These are phyloP conservation scores for Jamesozyma lodderae DNA, from an alignment of 805 yeast genomes.

Conservation along the genomic window DNA sequence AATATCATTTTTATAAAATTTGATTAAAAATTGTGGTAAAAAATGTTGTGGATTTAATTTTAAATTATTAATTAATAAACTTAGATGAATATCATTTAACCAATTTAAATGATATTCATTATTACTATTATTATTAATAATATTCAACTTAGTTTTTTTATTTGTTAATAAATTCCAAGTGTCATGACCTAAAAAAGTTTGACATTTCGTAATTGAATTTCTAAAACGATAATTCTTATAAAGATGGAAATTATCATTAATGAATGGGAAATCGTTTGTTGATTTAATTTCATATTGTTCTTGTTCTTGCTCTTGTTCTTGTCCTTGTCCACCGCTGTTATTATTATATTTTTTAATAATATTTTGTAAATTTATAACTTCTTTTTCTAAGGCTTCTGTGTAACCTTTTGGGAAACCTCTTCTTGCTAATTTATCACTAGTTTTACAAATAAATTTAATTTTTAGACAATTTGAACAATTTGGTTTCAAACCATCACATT, in stretches of 20 bases:
- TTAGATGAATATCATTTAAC: conserved; percentile 5
- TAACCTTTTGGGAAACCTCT: conserved; percentile 76
- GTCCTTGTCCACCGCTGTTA: too few relatives aligned
- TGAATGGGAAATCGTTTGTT: conserved; percentile 13
- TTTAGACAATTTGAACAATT: conserved; percentile 55
- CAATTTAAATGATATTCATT: background rate
- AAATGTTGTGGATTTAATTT: conserved; percentile 13
- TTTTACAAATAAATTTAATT: conserved; percentile 59
- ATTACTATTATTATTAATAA: background rate
- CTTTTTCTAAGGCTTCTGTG: conserved; percentile 63
- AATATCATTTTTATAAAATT: conserved; percentile 11
- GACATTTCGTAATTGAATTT: conserved; percentile 4
- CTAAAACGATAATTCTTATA: conserved; percentile 13
- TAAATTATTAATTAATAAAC: conserved; percentile 9
- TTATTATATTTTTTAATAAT: conserved; percentile 5
- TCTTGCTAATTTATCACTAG: conserved; percentile 64
- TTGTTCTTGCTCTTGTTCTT: background rate
- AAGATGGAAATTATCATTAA: conserved; percentile 23
- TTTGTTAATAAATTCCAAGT: conserved; percentile 17
- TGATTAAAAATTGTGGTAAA: conserved; percentile 17
- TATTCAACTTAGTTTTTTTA: background rate
- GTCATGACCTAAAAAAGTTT: conserved; percentile 18
- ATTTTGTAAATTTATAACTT: conserved; percentile 51
- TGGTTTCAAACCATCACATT: conserved; percentile 48
- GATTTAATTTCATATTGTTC: background rate